These are phyloP conservation scores for Alternaria sp. DNA, from an alignment of 2,329 filamentous ascomycete genomes.

Conservation along the genomic window DNA sequence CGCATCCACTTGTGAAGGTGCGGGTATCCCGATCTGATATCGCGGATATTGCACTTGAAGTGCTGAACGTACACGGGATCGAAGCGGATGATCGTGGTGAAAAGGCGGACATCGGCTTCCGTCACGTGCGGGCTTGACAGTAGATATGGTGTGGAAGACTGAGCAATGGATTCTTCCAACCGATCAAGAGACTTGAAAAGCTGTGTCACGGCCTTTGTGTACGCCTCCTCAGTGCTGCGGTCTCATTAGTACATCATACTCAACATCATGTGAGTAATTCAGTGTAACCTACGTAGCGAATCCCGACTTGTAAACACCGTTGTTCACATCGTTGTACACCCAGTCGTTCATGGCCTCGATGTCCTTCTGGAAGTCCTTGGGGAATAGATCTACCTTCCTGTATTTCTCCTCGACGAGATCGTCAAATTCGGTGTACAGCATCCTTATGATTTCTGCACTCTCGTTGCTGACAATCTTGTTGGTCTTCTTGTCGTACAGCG, in stretches of 20 bases:
- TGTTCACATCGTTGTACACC: slow-evolving; percentile 61
- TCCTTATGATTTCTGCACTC: slow-evolving; percentile 89
- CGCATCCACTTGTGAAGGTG: slow-evolving; percentile 81
- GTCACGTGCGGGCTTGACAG: slow-evolving; percentile 54
- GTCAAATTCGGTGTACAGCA: slow-evolving; percentile 85
- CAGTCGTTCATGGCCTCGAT: slow-evolving; percentile 60
- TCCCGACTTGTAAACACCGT: slow-evolving; percentile 60
- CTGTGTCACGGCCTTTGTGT: slow-evolving; percentile 53
- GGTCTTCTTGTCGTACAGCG: slow-evolving; percentile 79
- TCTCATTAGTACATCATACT: background rate
- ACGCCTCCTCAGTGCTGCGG: slow-evolving; percentile 55
- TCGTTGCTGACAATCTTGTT: slow-evolving; percentile 88
- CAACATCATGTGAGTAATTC: background rate
- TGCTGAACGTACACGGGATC: slow-evolving; percentile 63
- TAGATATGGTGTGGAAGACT: slow-evolving; percentile 55
- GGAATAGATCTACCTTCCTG: slow-evolving; percentile 54
- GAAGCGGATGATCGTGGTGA: slow-evolving; percentile 68
- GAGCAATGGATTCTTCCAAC: slow-evolving; percentile 52
- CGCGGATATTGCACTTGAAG: slow-evolving; percentile 81
- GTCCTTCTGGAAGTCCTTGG: slow-evolving; percentile 50
- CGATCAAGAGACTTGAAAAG: slow-evolving; percentile 59
- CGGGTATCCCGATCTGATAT: slow-evolving; percentile 85
- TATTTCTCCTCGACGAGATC: slow-evolving; percentile 54
- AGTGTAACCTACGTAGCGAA: slow-evolving; percentile 54
- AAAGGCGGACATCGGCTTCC: slow-evolving; percentile 60